Evolutionary conservation across 257 asterid species (phyloP).

Genomic region (Solanum sitiens): DNA sequence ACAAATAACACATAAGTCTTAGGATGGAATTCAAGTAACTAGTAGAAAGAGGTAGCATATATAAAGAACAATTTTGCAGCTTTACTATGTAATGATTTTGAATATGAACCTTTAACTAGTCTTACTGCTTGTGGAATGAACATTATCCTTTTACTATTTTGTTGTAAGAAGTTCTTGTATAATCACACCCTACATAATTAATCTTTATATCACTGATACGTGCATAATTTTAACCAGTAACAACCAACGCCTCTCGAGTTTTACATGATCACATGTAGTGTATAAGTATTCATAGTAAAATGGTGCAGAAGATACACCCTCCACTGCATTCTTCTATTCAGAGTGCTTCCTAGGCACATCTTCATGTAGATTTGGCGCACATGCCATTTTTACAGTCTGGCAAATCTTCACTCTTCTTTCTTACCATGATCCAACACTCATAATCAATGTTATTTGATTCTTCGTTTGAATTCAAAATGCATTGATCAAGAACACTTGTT

Average conservation of each 20-base stretch:
- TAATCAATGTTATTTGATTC: conserved; percentile 18
- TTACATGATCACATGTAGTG: too few species aligned
- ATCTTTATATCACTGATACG: too few species aligned
- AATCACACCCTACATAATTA: too few species aligned
- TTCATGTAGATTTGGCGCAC: too few species aligned
- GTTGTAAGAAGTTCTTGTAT: background rate
- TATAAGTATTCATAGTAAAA: too few species aligned
- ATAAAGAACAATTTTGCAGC: background rate
- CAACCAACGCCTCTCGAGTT: too few species aligned
- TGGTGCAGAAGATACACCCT: too few species aligned
- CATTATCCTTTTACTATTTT: background rate
- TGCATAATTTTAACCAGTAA: too few species aligned
- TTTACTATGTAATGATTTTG: background rate
- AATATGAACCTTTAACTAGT: background rate
- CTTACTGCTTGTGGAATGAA: background rate
- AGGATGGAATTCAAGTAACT: background rate
- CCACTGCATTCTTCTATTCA: too few species aligned
- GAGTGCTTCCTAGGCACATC: too few species aligned
- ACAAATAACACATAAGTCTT: background rate
- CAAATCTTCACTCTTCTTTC: conserved; percentile 3
- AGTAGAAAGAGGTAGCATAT: too few species aligned
- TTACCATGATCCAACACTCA: conserved; percentile 34
- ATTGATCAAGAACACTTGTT: conserved; percentile 56
- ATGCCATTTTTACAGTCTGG: too few species aligned
- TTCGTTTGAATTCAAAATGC: conserved; percentile 47